phyloP scores from a whole-genome alignment of 2,329 filamentous ascomycete genomes.

The Monilinia fructigena region DNA sequence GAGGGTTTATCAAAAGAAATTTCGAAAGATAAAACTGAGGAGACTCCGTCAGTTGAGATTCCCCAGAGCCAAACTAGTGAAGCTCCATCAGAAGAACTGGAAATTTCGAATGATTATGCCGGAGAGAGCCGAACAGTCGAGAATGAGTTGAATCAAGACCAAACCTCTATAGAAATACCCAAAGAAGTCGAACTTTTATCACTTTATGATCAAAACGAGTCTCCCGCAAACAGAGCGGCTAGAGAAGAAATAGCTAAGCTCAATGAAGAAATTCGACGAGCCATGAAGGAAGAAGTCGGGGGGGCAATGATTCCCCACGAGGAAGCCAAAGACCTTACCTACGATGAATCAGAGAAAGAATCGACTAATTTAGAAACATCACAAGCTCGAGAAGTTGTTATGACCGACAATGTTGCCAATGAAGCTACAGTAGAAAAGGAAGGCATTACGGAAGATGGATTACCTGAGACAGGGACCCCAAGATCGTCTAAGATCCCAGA shows the following conservation, averaged over 20 bases:
- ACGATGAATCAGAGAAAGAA: background rate
- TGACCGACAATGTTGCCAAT: background rate
- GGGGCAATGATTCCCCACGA: constrained; percentile 2
- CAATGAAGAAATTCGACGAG: constrained; percentile 20
- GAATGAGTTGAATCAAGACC: background rate
- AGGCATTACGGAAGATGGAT: background rate
- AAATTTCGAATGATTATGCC: background rate
- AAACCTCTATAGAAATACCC: background rate
- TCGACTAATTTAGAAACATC: background rate
- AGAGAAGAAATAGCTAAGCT: constrained; percentile 21
- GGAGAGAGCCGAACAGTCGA: background rate
- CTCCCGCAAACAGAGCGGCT: constrained; percentile 11
- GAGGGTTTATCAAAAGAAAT: background rate
- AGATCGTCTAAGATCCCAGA: background rate
- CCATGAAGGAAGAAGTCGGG: constrained; percentile 17
- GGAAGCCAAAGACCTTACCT: background rate
- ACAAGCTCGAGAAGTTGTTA: background rate
- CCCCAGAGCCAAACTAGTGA: background rate
- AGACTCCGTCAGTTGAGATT: background rate
- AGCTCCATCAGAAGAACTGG: background rate
- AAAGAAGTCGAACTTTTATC: background rate
- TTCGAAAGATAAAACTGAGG: background rate
- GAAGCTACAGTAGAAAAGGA: background rate
- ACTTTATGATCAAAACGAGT: background rate
- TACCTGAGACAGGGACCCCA: background rate